Conservation (phyloP, 2,329 filamentous ascomycete genomes). For the Fusarium dlaminii region DNA sequence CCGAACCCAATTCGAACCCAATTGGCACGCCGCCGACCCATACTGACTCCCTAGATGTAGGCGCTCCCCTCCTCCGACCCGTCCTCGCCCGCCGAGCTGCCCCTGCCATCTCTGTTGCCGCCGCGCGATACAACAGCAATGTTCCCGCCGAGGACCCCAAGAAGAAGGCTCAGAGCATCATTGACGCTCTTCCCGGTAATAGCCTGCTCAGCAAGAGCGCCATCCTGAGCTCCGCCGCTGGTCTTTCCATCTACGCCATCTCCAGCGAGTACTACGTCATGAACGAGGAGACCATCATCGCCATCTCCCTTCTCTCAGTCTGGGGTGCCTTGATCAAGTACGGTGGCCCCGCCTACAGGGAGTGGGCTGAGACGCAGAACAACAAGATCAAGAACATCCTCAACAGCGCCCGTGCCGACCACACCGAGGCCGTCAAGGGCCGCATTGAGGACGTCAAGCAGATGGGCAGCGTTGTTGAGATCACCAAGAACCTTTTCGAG, state of each 20-base stretch:
- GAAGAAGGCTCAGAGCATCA: constrained; percentile 94
- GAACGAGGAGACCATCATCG: constrained; percentile 98
- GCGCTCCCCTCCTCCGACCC: constrained; percentile 90
- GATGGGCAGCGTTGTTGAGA: constrained; percentile 91
- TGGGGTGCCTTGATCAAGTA: constrained; percentile 94
- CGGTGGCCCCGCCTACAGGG: constrained; percentile 88
- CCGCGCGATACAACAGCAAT: constrained; percentile 76
- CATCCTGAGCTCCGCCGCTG: constrained; percentile 92
- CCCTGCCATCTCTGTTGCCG: constrained; percentile 76
- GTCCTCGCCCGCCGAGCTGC: constrained; percentile 78
- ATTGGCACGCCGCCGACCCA: constrained; percentile 43
- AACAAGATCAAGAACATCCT: constrained; percentile 95
- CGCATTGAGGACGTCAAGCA: constrained; percentile 95
- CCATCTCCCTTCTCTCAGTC: constrained; percentile 90
- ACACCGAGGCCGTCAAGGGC: constrained; percentile 93
- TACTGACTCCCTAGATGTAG: constrained; percentile 57
- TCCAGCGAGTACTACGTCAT: constrained; percentile 99
- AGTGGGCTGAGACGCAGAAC: constrained; percentile 90
- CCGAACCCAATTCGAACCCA: constrained; percentile 29
- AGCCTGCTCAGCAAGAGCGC: constrained; percentile 94
- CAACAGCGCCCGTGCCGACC: constrained; percentile 92
- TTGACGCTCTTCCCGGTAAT: constrained; percentile 93
- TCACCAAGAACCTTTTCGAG: constrained; percentile 96
- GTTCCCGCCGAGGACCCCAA: constrained; percentile 89
- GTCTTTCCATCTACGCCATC: constrained; percentile 91